Evolutionary conservation across 169 alveolate genomes (phyloP), one percentile per base, ranked within the genome.

Genomic region (Cryptosporidium meleagridis): DNA sequence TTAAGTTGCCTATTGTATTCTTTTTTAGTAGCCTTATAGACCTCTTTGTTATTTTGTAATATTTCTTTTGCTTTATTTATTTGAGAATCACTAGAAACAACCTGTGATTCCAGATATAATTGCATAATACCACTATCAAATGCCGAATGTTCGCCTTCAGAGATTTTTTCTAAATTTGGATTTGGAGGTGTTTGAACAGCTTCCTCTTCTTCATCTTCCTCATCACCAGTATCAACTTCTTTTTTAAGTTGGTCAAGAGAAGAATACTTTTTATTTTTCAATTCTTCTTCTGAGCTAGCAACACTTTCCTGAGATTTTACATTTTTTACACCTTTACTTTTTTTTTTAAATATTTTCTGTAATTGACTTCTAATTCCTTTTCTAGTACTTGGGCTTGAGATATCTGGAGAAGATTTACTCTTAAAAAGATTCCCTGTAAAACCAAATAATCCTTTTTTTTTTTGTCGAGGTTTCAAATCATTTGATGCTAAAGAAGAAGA

Each of bases 51-150:
- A 14, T 58, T 53, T 55, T 16, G 16, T 41, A 73, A 21, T 37
- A 73, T 73, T 53, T 59, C 72, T 23, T 31, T 26, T 35, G 86
- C 29, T 55, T 73, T 73, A 10, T 9, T 33, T 4, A 73, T 52
- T 16, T 59, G 55, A 9, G 70, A 53, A 52, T 73, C 62, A 18
- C 62, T 59, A 9, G 86, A 55, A 10, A 14, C 16, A n/a, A 62
- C 52, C 31, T 73, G 69, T 1, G 86, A 55, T 14, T 73, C 86
- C 58, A 73, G 31, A 73, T 73, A 73, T 29, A 73, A 10, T 10
- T 18, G 44, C 70, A 73, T 55, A 12, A 73, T 33, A 3, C 68
- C 53, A 21, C 3, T 0, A 29, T 51, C 86, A 73, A 52, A 73
- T n/a, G 21, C 9, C 4, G 29, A 14, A 18, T 21, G 0, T 3